These are phyloP conservation scores for Pulveroboletus ravenelii DNA, from an alignment of 768 basidiomycete species.

Conservation along the genomic window DNA sequence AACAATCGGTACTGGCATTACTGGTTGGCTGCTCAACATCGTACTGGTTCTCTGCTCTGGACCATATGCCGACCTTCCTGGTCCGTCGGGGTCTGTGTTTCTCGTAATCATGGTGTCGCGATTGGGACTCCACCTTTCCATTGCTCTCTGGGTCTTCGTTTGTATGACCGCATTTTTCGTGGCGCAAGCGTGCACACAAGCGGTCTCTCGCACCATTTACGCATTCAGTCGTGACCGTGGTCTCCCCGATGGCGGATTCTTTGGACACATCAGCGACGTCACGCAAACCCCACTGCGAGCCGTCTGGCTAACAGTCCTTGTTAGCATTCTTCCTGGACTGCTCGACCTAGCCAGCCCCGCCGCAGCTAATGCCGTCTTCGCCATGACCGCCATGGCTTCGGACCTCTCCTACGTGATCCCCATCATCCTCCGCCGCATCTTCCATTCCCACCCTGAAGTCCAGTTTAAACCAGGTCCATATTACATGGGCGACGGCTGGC, in stretches of 20 bases:
- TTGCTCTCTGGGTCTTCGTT: slow-evolving; percentile 54
- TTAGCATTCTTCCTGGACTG: slow-evolving; percentile 41
- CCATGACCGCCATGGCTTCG: slow-evolving; percentile 47
- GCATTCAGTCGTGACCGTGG: slow-evolving; percentile 53
- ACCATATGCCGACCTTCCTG: slow-evolving; percentile 44
- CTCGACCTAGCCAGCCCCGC: slow-evolving; percentile 49
- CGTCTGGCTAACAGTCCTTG: slow-evolving; percentile 47
- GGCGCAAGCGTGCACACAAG: slow-evolving; percentile 46
- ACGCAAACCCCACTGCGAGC: slow-evolving; percentile 55
- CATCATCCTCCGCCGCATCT: slow-evolving; percentile 47
- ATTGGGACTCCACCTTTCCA: slow-evolving; percentile 46
- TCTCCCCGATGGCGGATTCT: slow-evolving; percentile 55
- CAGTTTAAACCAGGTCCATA: slow-evolving; percentile 57
- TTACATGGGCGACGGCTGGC: slow-evolving; percentile 49
- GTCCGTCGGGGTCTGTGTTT: slow-evolving; percentile 50
- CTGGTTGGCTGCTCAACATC: slow-evolving; percentile 66
- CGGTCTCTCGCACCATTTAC: slow-evolving; percentile 53
- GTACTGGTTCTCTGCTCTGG: slow-evolving; percentile 57
- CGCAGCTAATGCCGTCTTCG: slow-evolving; percentile 55
- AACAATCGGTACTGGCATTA: slow-evolving; percentile 42
- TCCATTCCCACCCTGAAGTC: slow-evolving; percentile 53
- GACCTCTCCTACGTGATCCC: slow-evolving; percentile 59
- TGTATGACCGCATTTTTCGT: slow-evolving; percentile 64
- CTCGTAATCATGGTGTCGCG: slow-evolving; percentile 52
- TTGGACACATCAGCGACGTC: slow-evolving; percentile 41